Conservation (phyloP, 164 flowering plant species). For the Macadamia tetraphylla region DNA sequence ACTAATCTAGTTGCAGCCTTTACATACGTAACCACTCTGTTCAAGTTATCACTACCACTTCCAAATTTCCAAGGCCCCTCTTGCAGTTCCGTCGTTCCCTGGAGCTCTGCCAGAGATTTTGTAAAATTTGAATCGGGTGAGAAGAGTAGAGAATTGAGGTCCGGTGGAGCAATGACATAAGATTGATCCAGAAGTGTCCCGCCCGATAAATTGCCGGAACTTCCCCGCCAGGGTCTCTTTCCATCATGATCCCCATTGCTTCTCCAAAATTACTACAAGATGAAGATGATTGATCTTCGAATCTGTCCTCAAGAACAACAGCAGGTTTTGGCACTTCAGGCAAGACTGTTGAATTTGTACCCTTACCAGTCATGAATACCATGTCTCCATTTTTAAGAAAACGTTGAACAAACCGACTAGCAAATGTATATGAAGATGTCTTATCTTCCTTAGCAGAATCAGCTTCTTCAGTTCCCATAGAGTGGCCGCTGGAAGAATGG, state of each 20-base stretch:
- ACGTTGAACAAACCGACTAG: slow-evolving; percentile 59
- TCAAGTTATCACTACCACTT: slow-evolving; percentile 47
- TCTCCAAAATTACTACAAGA: slow-evolving; percentile 59
- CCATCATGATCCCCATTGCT: slow-evolving; percentile 42
- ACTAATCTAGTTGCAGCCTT: slow-evolving; percentile 67
- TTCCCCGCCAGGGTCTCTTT: slow-evolving; percentile 54
- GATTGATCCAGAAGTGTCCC: slow-evolving; percentile 74
- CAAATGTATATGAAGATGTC: slow-evolving; percentile 28
- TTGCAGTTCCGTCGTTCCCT: slow-evolving; percentile 68
- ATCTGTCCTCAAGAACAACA: slow-evolving; percentile 22
- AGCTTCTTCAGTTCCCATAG: slow-evolving; percentile 31
- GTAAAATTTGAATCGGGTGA: slow-evolving; percentile 59
- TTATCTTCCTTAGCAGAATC: slow-evolving; percentile 51
- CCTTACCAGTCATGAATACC: slow-evolving; percentile 18
- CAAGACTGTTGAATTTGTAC: slow-evolving; percentile 26
- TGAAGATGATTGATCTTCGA: slow-evolving; percentile 46
- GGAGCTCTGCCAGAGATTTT: slow-evolving; percentile 48
- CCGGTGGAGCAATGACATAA: slow-evolving; percentile 53
- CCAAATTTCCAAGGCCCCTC: slow-evolving; percentile 73
- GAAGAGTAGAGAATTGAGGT: slow-evolving; percentile 67
- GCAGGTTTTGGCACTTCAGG: slow-evolving; percentile 37
- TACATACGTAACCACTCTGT: slow-evolving; percentile 55
- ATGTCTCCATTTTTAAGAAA: slow-evolving; percentile 46
- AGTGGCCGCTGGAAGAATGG: slow-evolving; percentile 21
- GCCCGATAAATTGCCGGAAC: slow-evolving; percentile 65